Base-by-base conservation (phyloP, 768 basidiomycete species). In the Rhizopogon rudus region DNA sequence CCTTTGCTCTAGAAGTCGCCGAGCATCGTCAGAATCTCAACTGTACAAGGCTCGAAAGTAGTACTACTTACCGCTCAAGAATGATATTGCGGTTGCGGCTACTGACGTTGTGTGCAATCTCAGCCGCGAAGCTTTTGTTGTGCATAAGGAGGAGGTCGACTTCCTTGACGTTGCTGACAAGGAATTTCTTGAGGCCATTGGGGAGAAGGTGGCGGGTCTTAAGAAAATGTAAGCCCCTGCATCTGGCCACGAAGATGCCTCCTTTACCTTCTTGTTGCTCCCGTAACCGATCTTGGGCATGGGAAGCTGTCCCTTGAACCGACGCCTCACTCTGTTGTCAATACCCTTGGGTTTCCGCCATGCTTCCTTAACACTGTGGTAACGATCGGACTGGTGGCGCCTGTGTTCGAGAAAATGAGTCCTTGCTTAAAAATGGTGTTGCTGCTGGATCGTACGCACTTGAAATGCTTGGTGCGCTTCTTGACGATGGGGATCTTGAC, bases 341-440 rank as follows among this genome's bases (percentile, higher is more conserved):
- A 98, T 98, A 92, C 96, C 97, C 86, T 98, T 99, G 64, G 97
- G 97, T 81, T 99, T 99, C 74, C 97, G 84, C 97, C 97, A 99
- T 81, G 91, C 81, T 80, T 97, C 94, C 83, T 96, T 96, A 64
- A 98, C 94, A 63, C 88, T 78, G 73, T 91, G 84, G 81, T 97
- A 98, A 70, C 96, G 90, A 78, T 98, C 96, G 49, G 93, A 96
- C 77, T 98, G 96, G 76, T 98, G 96, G 76, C 96, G 92, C 82
- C 91, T 93, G 71, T 31, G 53, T 35, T 54, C 37, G 55, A 42
- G 44, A 46, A 40, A 58, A 39, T 71, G 61, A 58, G 46, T 51
- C 17, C 44, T 29, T 25, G 12, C 31, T 44, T 25, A 39, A 17
- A 29, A 13, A 57, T 17, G 43, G 50, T 55, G 51, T 43, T 31